Evolutionary conservation across 2,329 filamentous ascomycete genomes (phyloP).

Genomic region (Paraphoma chrysanthemicola): DNA sequence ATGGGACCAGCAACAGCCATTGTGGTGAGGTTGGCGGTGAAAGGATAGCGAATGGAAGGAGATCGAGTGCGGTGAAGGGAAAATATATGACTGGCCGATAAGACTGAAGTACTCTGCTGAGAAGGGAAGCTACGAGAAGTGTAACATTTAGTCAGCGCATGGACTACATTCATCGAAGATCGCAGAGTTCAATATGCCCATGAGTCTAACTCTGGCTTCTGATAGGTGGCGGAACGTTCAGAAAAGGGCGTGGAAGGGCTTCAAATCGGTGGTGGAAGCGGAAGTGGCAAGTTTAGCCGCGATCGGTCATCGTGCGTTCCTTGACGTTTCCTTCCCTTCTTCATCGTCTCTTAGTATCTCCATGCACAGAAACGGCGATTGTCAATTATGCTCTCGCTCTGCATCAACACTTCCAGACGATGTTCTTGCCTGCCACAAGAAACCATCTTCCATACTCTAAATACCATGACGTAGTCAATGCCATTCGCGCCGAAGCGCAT

Average conservation of each 20-base stretch:
- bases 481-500: background rate
- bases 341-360: background rate
- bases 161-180: conserved; percentile 9
- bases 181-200: background rate
- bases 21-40: background rate
- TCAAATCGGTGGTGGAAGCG: background rate
- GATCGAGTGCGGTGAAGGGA: background rate
- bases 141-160: conserved; percentile 17
- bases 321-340: background rate
- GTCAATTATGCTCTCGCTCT: too few species aligned
- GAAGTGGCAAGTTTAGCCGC: conserved; percentile 2
- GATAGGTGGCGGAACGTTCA: too few species aligned
- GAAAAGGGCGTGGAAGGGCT: background rate
- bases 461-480: conserved; percentile 31
- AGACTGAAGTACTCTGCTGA: conserved; percentile 7
- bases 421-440: too few species aligned
- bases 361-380: too few species aligned
- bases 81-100: conserved; percentile 10
- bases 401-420: too few species aligned
- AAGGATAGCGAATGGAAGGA: background rate
- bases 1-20: conserved; percentile 26
- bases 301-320: background rate
- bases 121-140: conserved; percentile 19
- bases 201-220: too few species aligned
- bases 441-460: too few species aligned